Evolutionary conservation across 225 moss, liverwort and hornwort genomes (phyloP), one percentile per base, ranked within the genome.

Genomic region (Takakia lepidozioides): DNA sequence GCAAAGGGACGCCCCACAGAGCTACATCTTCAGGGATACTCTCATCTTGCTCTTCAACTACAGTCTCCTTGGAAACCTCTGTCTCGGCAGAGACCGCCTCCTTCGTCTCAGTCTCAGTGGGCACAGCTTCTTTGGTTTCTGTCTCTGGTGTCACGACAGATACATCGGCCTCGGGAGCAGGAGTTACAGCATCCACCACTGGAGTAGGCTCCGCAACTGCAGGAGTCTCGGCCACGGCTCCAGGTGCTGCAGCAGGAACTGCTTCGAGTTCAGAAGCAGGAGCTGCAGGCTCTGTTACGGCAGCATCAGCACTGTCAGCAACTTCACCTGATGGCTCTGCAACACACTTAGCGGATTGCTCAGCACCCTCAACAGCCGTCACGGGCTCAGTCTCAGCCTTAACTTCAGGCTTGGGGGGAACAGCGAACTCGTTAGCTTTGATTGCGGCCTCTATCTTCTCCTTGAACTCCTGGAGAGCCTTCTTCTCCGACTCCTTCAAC

Each of bases 1-100:
- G 58, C 29, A 80, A 42, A 11, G 79, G 79, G 1, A 80, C 79
- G 27, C 73, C 79, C 79, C 79, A 80, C 41, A 80, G 28, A 1
- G 74, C 27, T 2, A 80, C 55, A 26, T 80, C 79, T 49, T 80
- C 79, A 0, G 69, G 46, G 7, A n/a, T n/a, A n/a, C n/a, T n/a
- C n/a, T n/a, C n/a, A n/a, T n/a, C n/a, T n/a, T n/a, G n/a, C 19
- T 66, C 71, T 17, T 52, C 28, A n/a, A 29, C 10, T 13, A 20
- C 20, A 29, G 51, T 19, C 8, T 29, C 30, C 10, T 52, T 29
- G 34, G 64, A 64, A 7, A 22, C 43, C 43, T 43, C 19, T 10
- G 20, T 9, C 20, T 18, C 20, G 43, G 21, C 38, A 4, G 17
- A 18, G 10, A 22, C 43, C 20, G 43, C 43, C 19, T 43, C 43